phyloP scores from a whole-genome alignment of 352 stramenopile genomes.

The Phytophthora chlamydospora region DNA sequence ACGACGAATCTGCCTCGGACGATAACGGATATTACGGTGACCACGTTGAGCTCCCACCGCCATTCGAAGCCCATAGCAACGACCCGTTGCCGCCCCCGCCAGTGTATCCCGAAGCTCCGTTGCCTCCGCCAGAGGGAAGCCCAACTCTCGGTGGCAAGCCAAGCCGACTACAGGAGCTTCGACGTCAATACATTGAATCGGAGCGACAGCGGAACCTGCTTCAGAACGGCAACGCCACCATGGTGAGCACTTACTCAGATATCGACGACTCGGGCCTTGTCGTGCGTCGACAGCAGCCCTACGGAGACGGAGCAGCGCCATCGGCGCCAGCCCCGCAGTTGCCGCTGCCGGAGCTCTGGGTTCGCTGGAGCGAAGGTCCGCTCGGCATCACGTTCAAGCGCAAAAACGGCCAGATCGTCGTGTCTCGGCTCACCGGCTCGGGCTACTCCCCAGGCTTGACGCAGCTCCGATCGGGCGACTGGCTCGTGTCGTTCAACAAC shows the following conservation, averaged over 20 bases:
- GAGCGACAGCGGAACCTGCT: slow-evolving; percentile 65
- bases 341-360: slow-evolving; percentile 65
- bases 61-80: slow-evolving; percentile 35
- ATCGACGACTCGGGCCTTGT: slow-evolving; percentile 75
- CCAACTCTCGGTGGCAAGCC: slow-evolving; percentile 29
- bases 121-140: slow-evolving; percentile 21
- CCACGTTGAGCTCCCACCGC: slow-evolving; percentile 30
- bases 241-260: slow-evolving; percentile 70
- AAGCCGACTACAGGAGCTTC: slow-evolving; percentile 57
- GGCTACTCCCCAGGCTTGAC: slow-evolving; percentile 69
- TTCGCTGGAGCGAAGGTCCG: slow-evolving; percentile 74
- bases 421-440: slow-evolving; percentile 74
- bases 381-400: slow-evolving; percentile 85
- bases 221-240: slow-evolving; percentile 32
- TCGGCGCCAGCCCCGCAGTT: slow-evolving; percentile 25
- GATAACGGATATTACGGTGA: slow-evolving; percentile 25
- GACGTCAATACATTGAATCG: slow-evolving; percentile 72
- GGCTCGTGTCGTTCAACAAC: slow-evolving; percentile 80
- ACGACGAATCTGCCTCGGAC: slow-evolving; percentile 23
- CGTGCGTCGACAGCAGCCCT: slow-evolving; percentile 32
- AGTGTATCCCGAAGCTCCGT: slow-evolving; percentile 17
- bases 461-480: slow-evolving; percentile 73
- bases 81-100: slow-evolving; percentile 23
- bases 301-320: slow-evolving; percentile 6
- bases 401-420: slow-evolving; percentile 78